phyloP scores from a whole-genome alignment of 495 filamentous ascomycete genomes.

The Aspergillus ellipticus region DNA sequence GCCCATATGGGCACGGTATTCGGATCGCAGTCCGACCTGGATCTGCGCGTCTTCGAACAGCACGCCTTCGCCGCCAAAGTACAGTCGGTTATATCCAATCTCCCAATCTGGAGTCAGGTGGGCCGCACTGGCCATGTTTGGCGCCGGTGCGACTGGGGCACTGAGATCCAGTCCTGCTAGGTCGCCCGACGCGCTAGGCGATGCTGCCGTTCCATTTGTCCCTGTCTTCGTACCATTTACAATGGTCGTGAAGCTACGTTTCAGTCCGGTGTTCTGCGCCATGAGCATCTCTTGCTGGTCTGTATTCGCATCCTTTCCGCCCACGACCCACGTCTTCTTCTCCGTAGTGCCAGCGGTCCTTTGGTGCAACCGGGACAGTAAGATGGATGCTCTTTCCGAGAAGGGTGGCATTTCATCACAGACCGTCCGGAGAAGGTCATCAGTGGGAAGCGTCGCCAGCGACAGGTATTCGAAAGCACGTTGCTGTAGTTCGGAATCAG shows the following conservation, averaged over 20 bases:
- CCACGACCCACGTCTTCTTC: conserved; percentile 93
- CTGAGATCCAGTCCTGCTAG: conserved; percentile 80
- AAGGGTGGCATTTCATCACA: conserved; percentile 99
- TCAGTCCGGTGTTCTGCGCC: conserved; percentile 76
- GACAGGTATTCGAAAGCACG: conserved; percentile 93
- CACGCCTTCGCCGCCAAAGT: conserved; percentile 76
- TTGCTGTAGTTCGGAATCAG: conserved; percentile 95
- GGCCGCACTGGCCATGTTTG: conserved; percentile 86
- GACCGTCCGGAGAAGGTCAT: conserved; percentile 90
- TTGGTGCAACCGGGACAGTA: conserved; percentile 88
- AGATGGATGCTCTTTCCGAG: conserved; percentile 86
- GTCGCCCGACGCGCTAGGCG: conserved; percentile 49
- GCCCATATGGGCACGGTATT: conserved; percentile 91
- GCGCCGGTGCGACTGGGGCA: conserved; percentile 53
- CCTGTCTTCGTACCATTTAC: conserved; percentile 52
- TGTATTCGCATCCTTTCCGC: conserved; percentile 86
- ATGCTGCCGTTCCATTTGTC: conserved; percentile 43
- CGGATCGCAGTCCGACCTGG: conserved; percentile 85
- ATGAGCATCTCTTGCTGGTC: conserved; percentile 77
- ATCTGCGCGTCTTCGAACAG: conserved; percentile 94
- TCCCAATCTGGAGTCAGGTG: conserved; percentile 96
- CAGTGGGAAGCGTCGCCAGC: conserved; percentile 77
- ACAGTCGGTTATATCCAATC: conserved; percentile 78
- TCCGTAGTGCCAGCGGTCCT: conserved; percentile 88
- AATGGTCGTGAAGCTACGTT: conserved; percentile 70